A percentile compares a stretch with the other conserved stretches of the same genome.
Evolutionary conservation across 1,139 yeast genomes (phyloP).

Genomic region (Nakaseomyces sp.): DNA sequence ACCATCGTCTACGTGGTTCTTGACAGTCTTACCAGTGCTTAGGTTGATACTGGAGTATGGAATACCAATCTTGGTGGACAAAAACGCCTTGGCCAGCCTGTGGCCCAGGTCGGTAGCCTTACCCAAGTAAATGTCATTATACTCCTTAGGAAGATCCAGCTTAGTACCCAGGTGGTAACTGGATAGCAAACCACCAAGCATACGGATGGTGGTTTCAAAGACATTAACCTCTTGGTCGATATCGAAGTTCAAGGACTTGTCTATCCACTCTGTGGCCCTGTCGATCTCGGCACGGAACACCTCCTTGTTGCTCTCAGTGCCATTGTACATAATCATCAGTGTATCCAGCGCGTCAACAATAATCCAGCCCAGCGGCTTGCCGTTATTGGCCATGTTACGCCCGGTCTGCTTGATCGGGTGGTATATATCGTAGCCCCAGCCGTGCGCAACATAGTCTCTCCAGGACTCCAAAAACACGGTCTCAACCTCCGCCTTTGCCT

Average conservation of each 20-base stretch:
- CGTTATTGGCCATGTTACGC: slow-evolving; percentile 51
- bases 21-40: slow-evolving; percentile 49
- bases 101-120: slow-evolving; percentile 70
- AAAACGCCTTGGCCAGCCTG: slow-evolving; percentile 55
- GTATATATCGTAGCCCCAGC: slow-evolving; percentile 76
- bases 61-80: slow-evolving; percentile 48
- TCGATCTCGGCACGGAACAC: slow-evolving; percentile 65
- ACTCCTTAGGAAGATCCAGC: slow-evolving; percentile 16
- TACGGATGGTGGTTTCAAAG: slow-evolving; percentile 74
- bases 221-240: slow-evolving; percentile 70
- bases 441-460: slow-evolving; percentile 67
- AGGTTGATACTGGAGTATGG: slow-evolving; percentile 79
- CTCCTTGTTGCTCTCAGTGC: slow-evolving; percentile 32
- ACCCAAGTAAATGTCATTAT: slow-evolving; percentile 52
- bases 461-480: slow-evolving; percentile 65
- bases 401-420: slow-evolving; percentile 53
- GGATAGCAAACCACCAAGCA: slow-evolving; percentile 72
- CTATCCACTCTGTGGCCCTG: slow-evolving; percentile 69
- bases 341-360: slow-evolving; percentile 87
- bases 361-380: slow-evolving; percentile 91
- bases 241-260: slow-evolving; percentile 46
- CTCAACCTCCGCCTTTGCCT: slow-evolving; percentile 14
- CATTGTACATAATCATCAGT: slow-evolving; percentile 68
- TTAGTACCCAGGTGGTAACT: slow-evolving; percentile 69
- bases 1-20: slow-evolving; percentile 57